A percentile compares a stretch with the other conserved stretches of the same genome.
phyloP scores from a whole-genome alignment of 176 grass and related monocot species.

The Thinopyrum elongatum region DNA sequence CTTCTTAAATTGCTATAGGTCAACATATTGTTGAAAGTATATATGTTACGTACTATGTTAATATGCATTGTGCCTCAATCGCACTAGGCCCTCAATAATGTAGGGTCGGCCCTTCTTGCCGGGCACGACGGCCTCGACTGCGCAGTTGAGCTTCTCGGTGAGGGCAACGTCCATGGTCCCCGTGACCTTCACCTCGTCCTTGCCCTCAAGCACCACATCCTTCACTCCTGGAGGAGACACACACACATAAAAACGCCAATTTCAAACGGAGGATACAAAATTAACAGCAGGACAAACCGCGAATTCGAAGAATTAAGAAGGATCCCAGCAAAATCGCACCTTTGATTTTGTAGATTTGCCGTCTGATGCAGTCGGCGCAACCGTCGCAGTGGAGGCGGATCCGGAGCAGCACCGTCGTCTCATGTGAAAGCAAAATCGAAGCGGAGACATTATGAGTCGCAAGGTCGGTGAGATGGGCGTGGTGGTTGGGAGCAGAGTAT shows the following conservation, averaged over 20 bases:
- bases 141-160: no score
- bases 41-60: no score
- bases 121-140: no score
- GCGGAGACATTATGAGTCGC: conserved; percentile 13
- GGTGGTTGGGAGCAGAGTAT: no score
- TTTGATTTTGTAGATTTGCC: conserved; percentile 73
- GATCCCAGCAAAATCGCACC: conserved; percentile 23
- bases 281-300: neutral
- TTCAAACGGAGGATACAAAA: neutral
- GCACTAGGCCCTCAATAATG: no score
- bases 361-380: conserved; percentile 67
- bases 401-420: conserved; percentile 67
- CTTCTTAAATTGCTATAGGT: no score
- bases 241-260: neutral
- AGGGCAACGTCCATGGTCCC: conserved; percentile 77
- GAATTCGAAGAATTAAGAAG: neutral
- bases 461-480: conserved; percentile 1
- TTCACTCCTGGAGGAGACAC: conserved; percentile 54
- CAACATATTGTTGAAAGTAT: no score
- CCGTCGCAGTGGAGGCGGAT: conserved; percentile 91
- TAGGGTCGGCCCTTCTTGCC: no score
- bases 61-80: no score
- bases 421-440: conserved; percentile 8
- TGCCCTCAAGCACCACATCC: conserved; percentile 54
- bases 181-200: conserved; percentile 67